Evolutionary conservation across 2,329 filamentous ascomycete species (phyloP).

Genomic region (Apiospora aurea): DNA sequence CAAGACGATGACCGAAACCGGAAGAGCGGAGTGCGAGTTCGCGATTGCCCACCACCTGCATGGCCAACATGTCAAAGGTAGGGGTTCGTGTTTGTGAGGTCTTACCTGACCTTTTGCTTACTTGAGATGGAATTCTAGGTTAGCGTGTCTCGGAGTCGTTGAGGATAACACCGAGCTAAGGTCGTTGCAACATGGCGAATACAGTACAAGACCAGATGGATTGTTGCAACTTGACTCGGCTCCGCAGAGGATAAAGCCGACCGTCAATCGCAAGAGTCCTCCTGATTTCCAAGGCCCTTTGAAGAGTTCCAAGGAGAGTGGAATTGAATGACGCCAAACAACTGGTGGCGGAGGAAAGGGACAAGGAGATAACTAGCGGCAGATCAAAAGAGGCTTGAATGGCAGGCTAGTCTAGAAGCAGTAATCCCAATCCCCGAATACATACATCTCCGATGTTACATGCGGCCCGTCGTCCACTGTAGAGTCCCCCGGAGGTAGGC

Average conservation of each 20-base stretch:
- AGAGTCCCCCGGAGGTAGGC: neutral
- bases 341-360: neutral
- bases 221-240: neutral
- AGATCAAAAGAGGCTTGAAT: neutral
- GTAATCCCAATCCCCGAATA: neutral
- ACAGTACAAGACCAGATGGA: too few relatives aligned
- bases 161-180: neutral
- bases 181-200: neutral
- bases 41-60: slow-evolving; percentile 72
- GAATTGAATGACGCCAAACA: neutral
- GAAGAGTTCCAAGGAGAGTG: neutral
- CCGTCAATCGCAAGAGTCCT: too few relatives aligned
- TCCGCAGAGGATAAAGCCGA: neutral
- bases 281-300: neutral
- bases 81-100: neutral
- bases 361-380: slow-evolving; percentile 1
- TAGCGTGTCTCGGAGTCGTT: neutral
- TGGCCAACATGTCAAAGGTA: slow-evolving; percentile 53
- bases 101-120: neutral
- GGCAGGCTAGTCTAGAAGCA: neutral
- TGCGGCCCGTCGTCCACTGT: neutral
- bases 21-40: slow-evolving; percentile 67
- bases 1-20: slow-evolving; percentile 67
- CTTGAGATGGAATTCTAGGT: neutral
- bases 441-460: neutral